Conservation (phyloP, 495 filamentous ascomycete genomes). For the Podospora pseudoanserina region DNA sequence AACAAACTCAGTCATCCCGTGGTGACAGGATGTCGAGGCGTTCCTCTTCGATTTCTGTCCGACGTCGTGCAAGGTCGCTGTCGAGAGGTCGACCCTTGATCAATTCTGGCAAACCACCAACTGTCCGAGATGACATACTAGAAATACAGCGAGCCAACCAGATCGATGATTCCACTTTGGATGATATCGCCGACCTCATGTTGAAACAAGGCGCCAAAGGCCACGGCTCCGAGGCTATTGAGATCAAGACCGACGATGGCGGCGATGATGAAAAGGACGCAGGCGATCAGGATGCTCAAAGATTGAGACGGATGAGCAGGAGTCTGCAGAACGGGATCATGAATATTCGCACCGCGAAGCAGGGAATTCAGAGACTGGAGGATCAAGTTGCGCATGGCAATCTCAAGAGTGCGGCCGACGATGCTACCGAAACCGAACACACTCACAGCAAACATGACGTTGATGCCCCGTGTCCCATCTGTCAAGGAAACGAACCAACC, state of each 20-base stretch:
- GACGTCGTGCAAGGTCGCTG: slow-evolving; percentile 33
- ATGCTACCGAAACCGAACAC: background rate
- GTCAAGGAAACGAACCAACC: slow-evolving; percentile 7
- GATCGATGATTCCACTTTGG: slow-evolving; percentile 53
- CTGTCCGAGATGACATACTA: slow-evolving; percentile 48
- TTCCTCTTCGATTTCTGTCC: slow-evolving; percentile 29
- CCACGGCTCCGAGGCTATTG: background rate
- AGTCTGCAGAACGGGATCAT: slow-evolving; percentile 56
- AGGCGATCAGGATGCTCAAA: slow-evolving; percentile 27
- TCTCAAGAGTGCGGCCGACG: slow-evolving; percentile 15
- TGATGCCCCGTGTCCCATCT: slow-evolving; percentile 13
- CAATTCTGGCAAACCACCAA: slow-evolving; percentile 47
- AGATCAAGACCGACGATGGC: slow-evolving; percentile 25
- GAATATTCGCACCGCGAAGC: slow-evolving; percentile 63
- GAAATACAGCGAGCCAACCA: slow-evolving; percentile 46
- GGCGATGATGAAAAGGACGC: slow-evolving; percentile 51
- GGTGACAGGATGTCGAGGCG: slow-evolving; percentile 21
- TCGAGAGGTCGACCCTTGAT: slow-evolving; percentile 38
- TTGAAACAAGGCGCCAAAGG: slow-evolving; percentile 19
- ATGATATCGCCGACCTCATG: slow-evolving; percentile 46
- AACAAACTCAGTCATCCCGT: slow-evolving; percentile 19
- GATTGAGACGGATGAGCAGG: slow-evolving; percentile 48
- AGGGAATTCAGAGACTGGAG: slow-evolving; percentile 64
- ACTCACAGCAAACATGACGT: slow-evolving; percentile 2
- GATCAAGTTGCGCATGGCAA: slow-evolving; percentile 50